phyloP scores from a whole-genome alignment of 768 basidiomycete species.

The Rhodocollybia butyracea region DNA sequence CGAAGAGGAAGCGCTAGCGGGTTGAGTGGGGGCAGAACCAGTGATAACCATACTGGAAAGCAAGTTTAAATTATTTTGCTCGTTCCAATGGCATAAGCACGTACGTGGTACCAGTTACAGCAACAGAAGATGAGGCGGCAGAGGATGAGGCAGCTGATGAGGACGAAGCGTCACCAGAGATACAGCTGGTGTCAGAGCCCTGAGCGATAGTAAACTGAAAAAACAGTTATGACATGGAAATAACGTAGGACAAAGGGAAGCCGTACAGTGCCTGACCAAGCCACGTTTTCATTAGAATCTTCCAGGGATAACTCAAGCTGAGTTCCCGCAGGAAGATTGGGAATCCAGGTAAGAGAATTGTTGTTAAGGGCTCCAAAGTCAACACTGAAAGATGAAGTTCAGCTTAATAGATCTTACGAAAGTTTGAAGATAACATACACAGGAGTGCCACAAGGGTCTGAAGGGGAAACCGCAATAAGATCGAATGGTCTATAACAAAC shows the following conservation, averaged over 20 bases:
- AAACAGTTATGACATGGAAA: neutral
- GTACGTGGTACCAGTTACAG: slow-evolving; percentile 13
- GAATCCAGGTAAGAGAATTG: slow-evolving; percentile 42
- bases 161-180: slow-evolving; percentile 20
- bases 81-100: slow-evolving; percentile 1
- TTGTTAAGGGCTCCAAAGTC: slow-evolving; percentile 57
- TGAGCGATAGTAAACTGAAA: slow-evolving; percentile 36
- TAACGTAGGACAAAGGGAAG: slow-evolving; percentile 8
- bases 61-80: neutral
- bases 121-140: slow-evolving; percentile 8
- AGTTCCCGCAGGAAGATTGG: slow-evolving; percentile 44
- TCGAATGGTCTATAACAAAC: no score
- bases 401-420: neutral
- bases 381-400: slow-evolving; percentile 34
- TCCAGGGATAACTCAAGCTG: slow-evolving; percentile 49
- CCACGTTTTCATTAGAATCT: slow-evolving; percentile 54
- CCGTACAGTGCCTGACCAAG: slow-evolving; percentile 63
- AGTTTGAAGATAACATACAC: slow-evolving; percentile 40
- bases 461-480: slow-evolving; percentile 48
- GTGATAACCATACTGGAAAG: slow-evolving; percentile 19
- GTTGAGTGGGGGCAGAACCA: slow-evolving; percentile 12
- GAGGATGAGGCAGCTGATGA: slow-evolving; percentile 12
- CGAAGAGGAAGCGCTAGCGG: slow-evolving; percentile 13
- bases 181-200: slow-evolving; percentile 27
- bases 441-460: slow-evolving; percentile 55